phyloP scores from a whole-genome alignment of 129 eudicot species.

The Arctium lappa region DNA sequence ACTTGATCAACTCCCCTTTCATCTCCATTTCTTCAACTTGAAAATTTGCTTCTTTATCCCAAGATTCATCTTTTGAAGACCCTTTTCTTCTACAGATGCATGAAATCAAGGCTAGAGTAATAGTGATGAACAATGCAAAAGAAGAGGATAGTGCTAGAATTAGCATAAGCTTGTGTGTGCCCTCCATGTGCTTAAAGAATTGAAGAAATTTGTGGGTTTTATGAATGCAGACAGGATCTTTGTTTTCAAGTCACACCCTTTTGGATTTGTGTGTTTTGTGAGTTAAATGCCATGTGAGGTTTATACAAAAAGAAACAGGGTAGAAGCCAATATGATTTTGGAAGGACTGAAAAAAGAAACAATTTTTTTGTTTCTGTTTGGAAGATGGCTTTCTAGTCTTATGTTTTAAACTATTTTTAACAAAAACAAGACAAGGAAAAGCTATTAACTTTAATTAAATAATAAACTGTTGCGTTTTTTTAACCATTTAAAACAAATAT shows the following conservation, averaged over 20 bases:
- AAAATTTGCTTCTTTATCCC: slow-evolving; percentile 25
- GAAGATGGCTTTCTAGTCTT: background rate
- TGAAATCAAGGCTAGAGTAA: slow-evolving; percentile 20
- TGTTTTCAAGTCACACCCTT: background rate
- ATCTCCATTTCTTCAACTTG: slow-evolving; percentile 24
- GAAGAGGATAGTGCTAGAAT: slow-evolving; percentile 31
- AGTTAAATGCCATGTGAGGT: slow-evolving; percentile 6
- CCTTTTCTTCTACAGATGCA: slow-evolving; percentile 30
- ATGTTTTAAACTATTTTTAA: background rate
- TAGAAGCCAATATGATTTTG: background rate
- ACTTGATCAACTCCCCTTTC: slow-evolving; percentile 49
- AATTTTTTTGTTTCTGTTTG: background rate
- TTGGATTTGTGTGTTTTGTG: slow-evolving; percentile 20
- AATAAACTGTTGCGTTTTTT: no score
- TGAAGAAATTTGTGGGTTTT: background rate
- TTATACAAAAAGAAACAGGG: background rate
- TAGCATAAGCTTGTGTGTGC: slow-evolving; percentile 32
- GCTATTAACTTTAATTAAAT: no score
- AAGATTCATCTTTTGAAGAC: slow-evolving; percentile 5
- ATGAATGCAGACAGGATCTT: slow-evolving; percentile 3
- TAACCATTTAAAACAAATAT: no score
- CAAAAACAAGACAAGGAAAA: no score
- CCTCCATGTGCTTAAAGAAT: slow-evolving; percentile 32
- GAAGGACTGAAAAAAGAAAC: background rate
- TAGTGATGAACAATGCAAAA: slow-evolving; percentile 4